A percentile compares a stretch with the other conserved stretches of the same genome.
Evolutionary conservation across 2,329 filamentous ascomycete species (phyloP).

Genomic region (Alternaria sp.): DNA sequence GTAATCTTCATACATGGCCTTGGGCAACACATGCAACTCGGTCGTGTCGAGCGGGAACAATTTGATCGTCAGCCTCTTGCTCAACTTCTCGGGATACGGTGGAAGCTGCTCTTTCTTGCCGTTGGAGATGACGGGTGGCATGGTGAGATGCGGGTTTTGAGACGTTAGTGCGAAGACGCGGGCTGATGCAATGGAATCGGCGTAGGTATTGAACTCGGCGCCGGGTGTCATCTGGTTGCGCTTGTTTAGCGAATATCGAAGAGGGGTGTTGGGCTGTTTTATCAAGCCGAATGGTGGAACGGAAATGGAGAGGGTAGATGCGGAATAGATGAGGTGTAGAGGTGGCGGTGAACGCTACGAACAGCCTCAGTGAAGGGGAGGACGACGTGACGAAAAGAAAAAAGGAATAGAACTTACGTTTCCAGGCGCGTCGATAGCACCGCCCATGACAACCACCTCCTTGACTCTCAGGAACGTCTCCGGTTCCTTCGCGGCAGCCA

Average conservation of each 20-base stretch:
- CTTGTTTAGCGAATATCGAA: slow-evolving; percentile 41
- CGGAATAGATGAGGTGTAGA: slow-evolving; percentile 31
- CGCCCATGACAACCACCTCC: slow-evolving; percentile 96
- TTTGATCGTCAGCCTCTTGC: slow-evolving; percentile 54
- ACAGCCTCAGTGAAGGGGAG: slow-evolving; percentile 18
- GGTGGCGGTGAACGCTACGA: slow-evolving; percentile 15
- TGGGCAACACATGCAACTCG: slow-evolving; percentile 53
- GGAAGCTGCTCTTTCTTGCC: slow-evolving; percentile 35
- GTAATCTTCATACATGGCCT: slow-evolving; percentile 49
- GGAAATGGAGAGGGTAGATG: slow-evolving; percentile 24
- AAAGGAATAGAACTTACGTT: slow-evolving; percentile 63
- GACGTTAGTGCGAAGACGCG: slow-evolving; percentile 61
- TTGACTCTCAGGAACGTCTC: slow-evolving; percentile 89
- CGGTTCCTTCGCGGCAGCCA: slow-evolving; percentile 87
- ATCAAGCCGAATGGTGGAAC: slow-evolving; percentile 51
- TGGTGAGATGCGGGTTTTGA: slow-evolving; percentile 74
- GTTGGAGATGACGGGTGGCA: slow-evolving; percentile 71
- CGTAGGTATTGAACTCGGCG: slow-evolving; percentile 95
- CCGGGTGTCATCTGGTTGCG: slow-evolving; percentile 71
- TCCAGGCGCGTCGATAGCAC: slow-evolving; percentile 78
- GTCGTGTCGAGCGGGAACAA: slow-evolving; percentile 62
- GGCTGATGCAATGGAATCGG: slow-evolving; percentile 68
- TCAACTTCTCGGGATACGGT: slow-evolving; percentile 55
- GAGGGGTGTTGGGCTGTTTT: slow-evolving; percentile 49
- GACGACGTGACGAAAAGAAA: background rate